Conservation (phyloP, 2,329 filamentous ascomycete species). For the Cordyceps cicadae region DNA sequence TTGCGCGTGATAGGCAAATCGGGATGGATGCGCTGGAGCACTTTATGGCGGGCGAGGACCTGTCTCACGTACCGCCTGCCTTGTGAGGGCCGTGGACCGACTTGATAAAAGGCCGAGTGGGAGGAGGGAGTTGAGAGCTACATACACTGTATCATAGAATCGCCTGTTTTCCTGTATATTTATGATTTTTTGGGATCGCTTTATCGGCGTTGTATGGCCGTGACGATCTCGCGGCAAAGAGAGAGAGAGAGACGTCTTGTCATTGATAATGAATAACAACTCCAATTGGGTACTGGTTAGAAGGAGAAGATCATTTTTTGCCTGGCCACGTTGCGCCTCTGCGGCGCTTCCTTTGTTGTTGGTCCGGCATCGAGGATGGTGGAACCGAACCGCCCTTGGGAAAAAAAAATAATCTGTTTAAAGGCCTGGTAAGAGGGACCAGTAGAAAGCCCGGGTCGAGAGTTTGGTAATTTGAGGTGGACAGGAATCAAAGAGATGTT, state of each 20-base stretch:
- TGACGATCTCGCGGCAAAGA: background rate
- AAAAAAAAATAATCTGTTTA: too few species aligned
- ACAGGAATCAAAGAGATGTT: too few species aligned
- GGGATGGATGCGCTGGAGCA: conserved; percentile 29
- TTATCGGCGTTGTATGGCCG: background rate
- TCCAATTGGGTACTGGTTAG: too few species aligned
- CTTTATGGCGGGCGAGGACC: conserved; percentile 25
- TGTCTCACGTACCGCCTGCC: conserved; percentile 8
- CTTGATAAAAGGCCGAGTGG: background rate
- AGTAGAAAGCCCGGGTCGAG: too few species aligned
- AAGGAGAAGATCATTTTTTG: too few species aligned
- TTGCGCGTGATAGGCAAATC: conserved; percentile 21
- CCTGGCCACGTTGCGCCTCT: too few species aligned
- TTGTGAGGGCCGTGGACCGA: background rate
- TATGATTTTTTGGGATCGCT: background rate
- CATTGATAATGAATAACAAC: background rate
- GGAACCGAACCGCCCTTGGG: too few species aligned
- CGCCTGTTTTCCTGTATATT: background rate
- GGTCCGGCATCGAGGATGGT: too few species aligned
- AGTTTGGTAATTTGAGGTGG: too few species aligned
- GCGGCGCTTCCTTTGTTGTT: too few species aligned
- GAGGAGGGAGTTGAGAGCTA: background rate
- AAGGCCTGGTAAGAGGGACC: too few species aligned
- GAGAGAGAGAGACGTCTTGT: background rate
- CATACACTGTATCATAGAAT: background rate